Base-by-base conservation (phyloP, 371 early-diverging fungal genomes). In the Globomyces sp. region DNA sequence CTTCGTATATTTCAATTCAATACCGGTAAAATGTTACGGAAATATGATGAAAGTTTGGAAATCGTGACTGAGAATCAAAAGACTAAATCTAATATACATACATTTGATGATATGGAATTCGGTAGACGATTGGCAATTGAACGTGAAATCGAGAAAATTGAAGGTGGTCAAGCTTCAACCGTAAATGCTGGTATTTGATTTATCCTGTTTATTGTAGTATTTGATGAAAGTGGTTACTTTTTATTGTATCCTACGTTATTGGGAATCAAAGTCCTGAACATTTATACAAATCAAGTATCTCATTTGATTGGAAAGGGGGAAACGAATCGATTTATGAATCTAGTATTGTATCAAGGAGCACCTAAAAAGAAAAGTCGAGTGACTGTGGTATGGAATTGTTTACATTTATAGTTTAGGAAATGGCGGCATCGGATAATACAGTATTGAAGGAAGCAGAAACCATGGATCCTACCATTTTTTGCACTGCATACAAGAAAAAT, bases 71-170 rank as follows among this genome's bases (percentile, higher is more conserved):
- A 92, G 69, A 92, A 94, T 89, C 95, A 95, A 70, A 90, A 91
- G 74, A 91, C 89, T 2, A 92, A 91, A 2, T 90, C 90, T 13
- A 82, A 87, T 3, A 71, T 83, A 45, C 83, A 87, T 69, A 86
- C 86, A 68, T 73, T 96, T 51, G 98, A 98, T 74, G 94, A 91
- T 68, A 96, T 96, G 96, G 97, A 96, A 76, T 96, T 95, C 84
- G 96, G 97, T 37, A 83, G 96, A 64, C 83, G 98, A 57, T 68
- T 96, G 52, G 95, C 96, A 2, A 82, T 91, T 3, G 97, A 98
- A 65, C 85, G 87, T 50, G 95, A 96, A 72, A 72, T 96, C 50
- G 87, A 89, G 64, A 89, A 90, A 66, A 36, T 40, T 10, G 44
- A 49, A 43, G 76, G 74, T 0, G 74, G 86, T 2, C 91, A 92